Base-by-base conservation (phyloP, 257 asterid species). In the Cynanchum wilfordii region DNA sequence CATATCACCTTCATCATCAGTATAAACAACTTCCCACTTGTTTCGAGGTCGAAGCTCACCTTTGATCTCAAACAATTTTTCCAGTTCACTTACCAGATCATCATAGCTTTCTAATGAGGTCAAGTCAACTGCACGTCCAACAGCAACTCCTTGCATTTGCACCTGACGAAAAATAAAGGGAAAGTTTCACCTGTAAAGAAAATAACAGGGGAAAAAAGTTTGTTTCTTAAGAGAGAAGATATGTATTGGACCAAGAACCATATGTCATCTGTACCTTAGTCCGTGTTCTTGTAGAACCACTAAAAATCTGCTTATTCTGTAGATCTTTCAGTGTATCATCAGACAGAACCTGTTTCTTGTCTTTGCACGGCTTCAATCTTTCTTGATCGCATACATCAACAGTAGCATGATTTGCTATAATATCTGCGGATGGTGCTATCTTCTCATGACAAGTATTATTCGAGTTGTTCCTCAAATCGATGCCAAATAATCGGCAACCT, bases 51-150 rank as follows among this genome's bases (percentile, higher is more conserved):
- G 70, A 71, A 90, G 97, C 83, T 91, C 96, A 55, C 94, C 97
- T 76, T 85, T 80, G 13, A 89, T 76, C 38, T 85, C 89, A 33
- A 91, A 91, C 85, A 91, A 78, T 44, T 72, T 79, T 82, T 91
- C 97, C 78, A 91, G 75, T 66, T 87, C 97, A 0, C 42, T 71
- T 7, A 86, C 74, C 5, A 91, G 90, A 42, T 91, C 89, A 47
- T 91, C 83, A 24, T 89, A 91, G 80, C 93, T 80, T 68, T 70
- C 74, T 58, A 86, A 82, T 17, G 84, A 78, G 40, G 85, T 78
- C 86, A 91, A 84, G 79, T 91, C 97, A 73, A 89, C 89, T 0
- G 95, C 96, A 0, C 97, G 91, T 24, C 96, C 97, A 52, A 91
- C 89, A 29, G 96, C 83, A 49, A 83, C 77, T 77, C 96, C 97